phyloP scores from a whole-genome alignment of 768 basidiomycete genomes.

The Russula vinacea region DNA sequence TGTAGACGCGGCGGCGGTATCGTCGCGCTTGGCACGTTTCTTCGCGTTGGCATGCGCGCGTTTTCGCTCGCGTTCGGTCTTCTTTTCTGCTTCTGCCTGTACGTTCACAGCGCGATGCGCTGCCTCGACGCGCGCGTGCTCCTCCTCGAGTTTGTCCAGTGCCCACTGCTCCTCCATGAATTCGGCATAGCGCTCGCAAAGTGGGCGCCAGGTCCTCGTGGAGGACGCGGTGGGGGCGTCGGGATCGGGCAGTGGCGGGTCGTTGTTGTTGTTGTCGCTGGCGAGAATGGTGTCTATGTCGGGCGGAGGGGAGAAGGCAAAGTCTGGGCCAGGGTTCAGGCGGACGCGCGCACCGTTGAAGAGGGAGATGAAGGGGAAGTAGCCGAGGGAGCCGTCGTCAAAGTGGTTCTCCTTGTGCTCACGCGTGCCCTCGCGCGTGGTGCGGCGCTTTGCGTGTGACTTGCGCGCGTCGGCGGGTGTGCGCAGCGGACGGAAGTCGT shows the following conservation, averaged over 20 bases:
- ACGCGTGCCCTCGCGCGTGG: constrained; percentile 57
- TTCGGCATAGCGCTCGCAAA: constrained; percentile 83
- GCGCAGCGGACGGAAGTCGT: constrained; percentile 86
- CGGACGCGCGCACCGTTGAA: constrained; percentile 85
- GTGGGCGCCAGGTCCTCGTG: constrained; percentile 65
- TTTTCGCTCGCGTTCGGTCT: constrained; percentile 47
- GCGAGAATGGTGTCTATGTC: constrained; percentile 71
- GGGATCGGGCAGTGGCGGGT: neutral
- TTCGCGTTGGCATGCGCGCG: constrained; percentile 52
- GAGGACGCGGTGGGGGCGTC: constrained; percentile 32
- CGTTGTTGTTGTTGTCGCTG: constrained; percentile 32
- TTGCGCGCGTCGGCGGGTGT: no score
- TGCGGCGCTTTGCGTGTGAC: constrained; percentile 59
- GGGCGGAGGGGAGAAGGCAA: constrained; percentile 75
- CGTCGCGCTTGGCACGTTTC: constrained; percentile 46
- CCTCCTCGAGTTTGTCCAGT: constrained; percentile 74
- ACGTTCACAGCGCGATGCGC: constrained; percentile 44
- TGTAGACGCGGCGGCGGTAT: neutral
- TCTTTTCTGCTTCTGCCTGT: constrained; percentile 70
- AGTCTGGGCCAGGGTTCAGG: constrained; percentile 88
- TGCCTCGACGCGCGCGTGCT: constrained; percentile 51
- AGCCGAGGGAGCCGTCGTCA: constrained; percentile 93
- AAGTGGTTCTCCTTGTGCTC: constrained; percentile 80
- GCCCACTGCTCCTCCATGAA: constrained; percentile 81
- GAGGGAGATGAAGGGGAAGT: constrained; percentile 91